These are phyloP conservation scores for Trichoderma asperelloides DNA, from an alignment of 495 filamentous ascomycete species.

Conservation along the genomic window DNA sequence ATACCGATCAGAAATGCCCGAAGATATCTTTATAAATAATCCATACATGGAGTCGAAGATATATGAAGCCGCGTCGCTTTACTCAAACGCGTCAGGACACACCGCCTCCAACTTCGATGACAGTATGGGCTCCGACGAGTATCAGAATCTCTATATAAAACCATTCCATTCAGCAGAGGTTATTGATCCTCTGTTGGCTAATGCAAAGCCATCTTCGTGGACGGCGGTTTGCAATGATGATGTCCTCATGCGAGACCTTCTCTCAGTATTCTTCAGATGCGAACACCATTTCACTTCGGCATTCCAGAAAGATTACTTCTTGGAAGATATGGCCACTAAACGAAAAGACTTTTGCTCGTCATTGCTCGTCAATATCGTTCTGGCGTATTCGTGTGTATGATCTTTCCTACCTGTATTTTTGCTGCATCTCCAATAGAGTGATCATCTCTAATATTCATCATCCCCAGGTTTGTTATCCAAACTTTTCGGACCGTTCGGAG, in stretches of 20 bases:
- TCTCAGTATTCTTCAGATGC: conserved; percentile 16
- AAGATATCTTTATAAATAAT: conserved; percentile 11
- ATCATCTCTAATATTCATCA: background rate
- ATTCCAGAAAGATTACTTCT: conserved; percentile 24
- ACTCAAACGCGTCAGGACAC: conserved; percentile 16
- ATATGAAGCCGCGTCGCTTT: conserved; percentile 18
- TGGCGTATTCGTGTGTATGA: conserved; percentile 24
- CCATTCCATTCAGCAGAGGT: background rate
- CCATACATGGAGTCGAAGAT: conserved; percentile 22
- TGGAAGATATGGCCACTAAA: conserved; percentile 19
- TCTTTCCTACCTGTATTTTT: background rate
- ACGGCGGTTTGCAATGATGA: conserved; percentile 21
- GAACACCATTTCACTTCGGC: conserved; percentile 19
- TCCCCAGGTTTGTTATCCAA: background rate
- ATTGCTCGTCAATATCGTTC: conserved; percentile 21
- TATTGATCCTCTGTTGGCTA: background rate
- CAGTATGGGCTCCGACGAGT: background rate
- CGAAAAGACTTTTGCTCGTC: conserved; percentile 21
- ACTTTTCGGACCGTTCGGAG: background rate
- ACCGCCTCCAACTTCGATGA: background rate
- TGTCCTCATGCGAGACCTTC: conserved; percentile 17
- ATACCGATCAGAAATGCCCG: background rate
- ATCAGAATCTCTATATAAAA: background rate
- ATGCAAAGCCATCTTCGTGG: conserved; percentile 19
- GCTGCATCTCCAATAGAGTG: background rate